Conservation (phyloP, 176 grass and related monocot species). For the Chloris gayana region DNA sequence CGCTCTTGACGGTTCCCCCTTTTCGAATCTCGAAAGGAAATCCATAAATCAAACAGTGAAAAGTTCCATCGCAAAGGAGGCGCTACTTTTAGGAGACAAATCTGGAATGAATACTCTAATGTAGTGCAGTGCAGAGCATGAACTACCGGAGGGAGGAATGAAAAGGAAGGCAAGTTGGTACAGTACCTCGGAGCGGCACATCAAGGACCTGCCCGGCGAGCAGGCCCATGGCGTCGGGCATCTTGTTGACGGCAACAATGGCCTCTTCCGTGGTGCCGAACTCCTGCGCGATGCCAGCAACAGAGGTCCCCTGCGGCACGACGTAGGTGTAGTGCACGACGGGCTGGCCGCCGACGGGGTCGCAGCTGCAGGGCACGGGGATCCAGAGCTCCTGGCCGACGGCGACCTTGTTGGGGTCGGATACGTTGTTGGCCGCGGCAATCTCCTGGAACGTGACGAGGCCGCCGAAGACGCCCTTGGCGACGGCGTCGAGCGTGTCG, state of each 20-base stretch:
- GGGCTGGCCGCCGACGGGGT: slow-evolving; percentile 48
- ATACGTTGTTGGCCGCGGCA: slow-evolving; percentile 77
- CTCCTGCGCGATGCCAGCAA: slow-evolving; percentile 56
- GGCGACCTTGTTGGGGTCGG: slow-evolving; percentile 57
- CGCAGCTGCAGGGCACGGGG: slow-evolving; percentile 97
- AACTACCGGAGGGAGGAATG: not conserved
- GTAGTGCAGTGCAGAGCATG: not conserved
- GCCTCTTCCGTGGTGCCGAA: slow-evolving; percentile 59
- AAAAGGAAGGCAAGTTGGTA: not conserved
- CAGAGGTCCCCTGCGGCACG: slow-evolving; percentile 52
- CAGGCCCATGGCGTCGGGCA: slow-evolving; percentile 73
- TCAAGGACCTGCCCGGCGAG: slow-evolving; percentile 86
- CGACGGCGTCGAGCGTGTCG: slow-evolving; percentile 70
- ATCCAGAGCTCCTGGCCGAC: slow-evolving; percentile 76
- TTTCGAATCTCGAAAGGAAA: not conserved
- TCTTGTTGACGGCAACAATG: slow-evolving; percentile 57
- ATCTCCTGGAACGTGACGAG: slow-evolving; percentile 83
- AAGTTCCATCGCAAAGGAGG: not conserved
- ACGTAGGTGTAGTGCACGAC: slow-evolving; percentile 77
- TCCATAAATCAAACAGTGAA: not conserved
- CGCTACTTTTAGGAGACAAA: not conserved
- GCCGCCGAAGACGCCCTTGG: slow-evolving; percentile 52
- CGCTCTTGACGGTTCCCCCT: too few relatives aligned
- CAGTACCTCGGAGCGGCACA: slow-evolving; percentile 74
- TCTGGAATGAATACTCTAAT: not conserved